A percentile compares a stretch with the other conserved stretches of the same genome.
Evolutionary conservation across 441 rosid species (phyloP).

Genomic region (Brassica hybrid): DNA sequence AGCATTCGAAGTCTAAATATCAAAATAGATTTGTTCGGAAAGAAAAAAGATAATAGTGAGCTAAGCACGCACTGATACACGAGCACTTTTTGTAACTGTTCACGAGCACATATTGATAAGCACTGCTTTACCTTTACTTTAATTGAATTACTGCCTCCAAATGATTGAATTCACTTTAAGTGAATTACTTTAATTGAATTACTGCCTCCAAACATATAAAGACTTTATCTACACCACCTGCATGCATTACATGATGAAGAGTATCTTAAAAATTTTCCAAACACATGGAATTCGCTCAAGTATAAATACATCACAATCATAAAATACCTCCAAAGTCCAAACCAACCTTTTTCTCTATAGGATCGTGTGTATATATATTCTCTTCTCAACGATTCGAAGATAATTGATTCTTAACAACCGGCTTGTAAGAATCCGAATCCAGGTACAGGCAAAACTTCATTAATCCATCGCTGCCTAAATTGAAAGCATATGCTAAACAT

Average conservation of each 20-base stretch:
- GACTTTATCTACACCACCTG: no score
- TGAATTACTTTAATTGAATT: no score
- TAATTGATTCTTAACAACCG: constrained; percentile 30
- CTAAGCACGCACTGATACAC: background rate
- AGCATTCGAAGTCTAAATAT: no score
- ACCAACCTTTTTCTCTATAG: background rate
- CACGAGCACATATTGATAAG: background rate
- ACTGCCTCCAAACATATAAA: no score
- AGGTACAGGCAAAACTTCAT: constrained; percentile 17
- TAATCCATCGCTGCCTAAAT: constrained; percentile 33
- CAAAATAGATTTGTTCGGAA: no score
- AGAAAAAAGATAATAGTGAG: background rate
- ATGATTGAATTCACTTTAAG: constrained; percentile 1
- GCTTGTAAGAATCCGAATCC: constrained; percentile 38
- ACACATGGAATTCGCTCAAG: constrained; percentile 39
- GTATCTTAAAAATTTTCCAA: constrained; percentile 23
- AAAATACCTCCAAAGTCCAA: constrained; percentile 1
- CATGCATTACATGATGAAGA: no score
- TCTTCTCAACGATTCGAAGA: constrained; percentile 28
- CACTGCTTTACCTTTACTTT: background rate
- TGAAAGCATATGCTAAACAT: constrained; percentile 38
- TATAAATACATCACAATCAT: constrained; percentile 38
- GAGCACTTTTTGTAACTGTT: background rate
- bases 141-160: background rate
- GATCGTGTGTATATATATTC: constrained; percentile 15